Percentiles rank a stretch among this genome's conserved stretches.
These are phyloP conservation scores for Plasmopara halstedii DNA, from an alignment of 352 stramenopile species.

Conservation along the genomic window DNA sequence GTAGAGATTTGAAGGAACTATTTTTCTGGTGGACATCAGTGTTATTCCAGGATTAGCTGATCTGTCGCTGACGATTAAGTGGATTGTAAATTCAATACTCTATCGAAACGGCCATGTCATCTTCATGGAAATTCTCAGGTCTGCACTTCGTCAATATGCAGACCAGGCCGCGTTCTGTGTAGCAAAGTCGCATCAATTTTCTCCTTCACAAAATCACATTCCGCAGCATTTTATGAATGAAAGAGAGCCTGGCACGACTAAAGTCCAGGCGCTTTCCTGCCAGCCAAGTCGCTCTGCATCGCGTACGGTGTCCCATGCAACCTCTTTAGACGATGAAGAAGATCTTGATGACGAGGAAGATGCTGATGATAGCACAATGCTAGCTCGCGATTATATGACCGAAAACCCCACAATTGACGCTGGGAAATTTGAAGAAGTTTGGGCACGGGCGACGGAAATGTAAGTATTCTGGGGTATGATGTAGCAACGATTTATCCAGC, in stretches of 20 bases:
- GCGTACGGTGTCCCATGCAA: constrained; percentile 21
- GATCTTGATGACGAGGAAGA: constrained; percentile 27
- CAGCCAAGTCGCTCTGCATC: constrained; percentile 8
- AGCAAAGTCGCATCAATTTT: constrained; percentile 7
- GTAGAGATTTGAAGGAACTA: constrained; percentile 62
- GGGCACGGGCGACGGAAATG: constrained; percentile 60
- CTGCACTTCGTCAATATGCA: constrained; percentile 58
- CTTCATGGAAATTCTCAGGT: constrained; percentile 79
- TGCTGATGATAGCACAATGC: constrained; percentile 48
- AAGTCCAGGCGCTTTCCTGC: constrained; percentile 8
- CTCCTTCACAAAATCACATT: constrained; percentile 7
- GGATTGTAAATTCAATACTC: constrained; percentile 81
- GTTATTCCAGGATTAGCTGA: constrained; percentile 71
- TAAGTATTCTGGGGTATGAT: constrained; percentile 26
- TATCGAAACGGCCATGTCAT: constrained; percentile 80
- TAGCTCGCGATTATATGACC: constrained; percentile 57
- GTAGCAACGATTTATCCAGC: constrained; percentile 4
- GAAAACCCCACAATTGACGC: constrained; percentile 57
- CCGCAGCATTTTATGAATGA: constrained; percentile 15
- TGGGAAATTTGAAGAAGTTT: constrained; percentile 74
- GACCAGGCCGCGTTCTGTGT: constrained; percentile 20
- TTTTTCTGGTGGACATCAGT: constrained; percentile 78
- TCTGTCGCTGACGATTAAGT: constrained; percentile 82
- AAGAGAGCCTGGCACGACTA: constrained; percentile 19
- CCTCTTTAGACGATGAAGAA: constrained; percentile 29